Conservation (phyloP, 108 stramenopile genomes). For the Aurantiochytrium sp. region DNA sequence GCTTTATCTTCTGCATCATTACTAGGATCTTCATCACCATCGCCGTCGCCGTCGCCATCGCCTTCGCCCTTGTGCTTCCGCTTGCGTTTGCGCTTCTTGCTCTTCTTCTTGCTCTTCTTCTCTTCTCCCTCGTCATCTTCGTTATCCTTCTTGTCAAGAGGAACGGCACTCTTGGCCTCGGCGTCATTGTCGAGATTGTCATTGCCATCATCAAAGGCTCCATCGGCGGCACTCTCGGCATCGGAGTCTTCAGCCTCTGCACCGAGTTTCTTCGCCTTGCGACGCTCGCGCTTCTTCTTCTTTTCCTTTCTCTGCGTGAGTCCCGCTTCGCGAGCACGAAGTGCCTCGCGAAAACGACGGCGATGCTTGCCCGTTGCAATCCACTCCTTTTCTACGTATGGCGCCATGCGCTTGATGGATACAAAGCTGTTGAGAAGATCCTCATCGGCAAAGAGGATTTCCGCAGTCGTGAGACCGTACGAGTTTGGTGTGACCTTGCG, state of each 20-base stretch:
- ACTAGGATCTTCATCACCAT: background rate
- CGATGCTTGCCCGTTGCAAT: constrained; percentile 25
- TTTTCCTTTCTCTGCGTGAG: background rate
- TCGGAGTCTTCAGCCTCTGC: too few relatives aligned
- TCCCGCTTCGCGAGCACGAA: background rate
- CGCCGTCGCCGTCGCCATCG: background rate
- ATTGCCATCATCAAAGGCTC: too few relatives aligned
- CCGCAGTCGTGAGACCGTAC: constrained; percentile 82
- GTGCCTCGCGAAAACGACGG: background rate
- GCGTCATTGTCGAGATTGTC: background rate
- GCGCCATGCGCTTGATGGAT: constrained; percentile 87
- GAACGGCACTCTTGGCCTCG: background rate
- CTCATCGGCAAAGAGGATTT: constrained; percentile 86
- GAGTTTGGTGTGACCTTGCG: constrained; percentile 73
- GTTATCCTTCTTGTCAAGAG: background rate
- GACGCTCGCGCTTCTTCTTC: background rate
- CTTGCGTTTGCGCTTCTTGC: background rate
- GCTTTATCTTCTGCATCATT: too few relatives aligned
- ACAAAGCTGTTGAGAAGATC: constrained; percentile 83
- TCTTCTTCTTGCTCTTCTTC: background rate
- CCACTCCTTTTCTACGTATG: constrained; percentile 73
- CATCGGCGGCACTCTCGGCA: too few relatives aligned
- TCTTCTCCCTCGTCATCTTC: background rate
- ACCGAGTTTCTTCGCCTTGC: background rate
- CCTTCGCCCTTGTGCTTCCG: background rate